Evolutionary conservation across 805 yeast species (phyloP).

Genomic region (Torulaspora microellipsoides): DNA sequence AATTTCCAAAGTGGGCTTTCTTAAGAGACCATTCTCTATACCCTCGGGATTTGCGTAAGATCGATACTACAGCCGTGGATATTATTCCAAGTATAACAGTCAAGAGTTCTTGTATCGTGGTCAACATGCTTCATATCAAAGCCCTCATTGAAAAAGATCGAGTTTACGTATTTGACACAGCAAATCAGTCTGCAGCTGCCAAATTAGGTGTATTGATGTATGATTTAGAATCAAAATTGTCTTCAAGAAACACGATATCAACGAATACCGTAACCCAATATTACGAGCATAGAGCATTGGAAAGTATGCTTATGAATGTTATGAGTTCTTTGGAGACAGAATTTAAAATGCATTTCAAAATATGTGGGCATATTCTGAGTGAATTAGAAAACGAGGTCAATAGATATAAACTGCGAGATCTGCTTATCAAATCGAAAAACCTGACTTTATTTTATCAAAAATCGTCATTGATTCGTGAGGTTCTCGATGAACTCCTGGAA

Average conservation of each 20-base stretch:
- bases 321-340: slow-evolving; percentile 77
- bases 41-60: slow-evolving; percentile 83
- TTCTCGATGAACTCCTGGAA: slow-evolving; percentile 77
- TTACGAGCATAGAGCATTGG: slow-evolving; percentile 80
- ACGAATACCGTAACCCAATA: slow-evolving; percentile 38
- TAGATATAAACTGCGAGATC: slow-evolving; percentile 65
- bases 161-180: slow-evolving; percentile 77
- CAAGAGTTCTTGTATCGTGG: slow-evolving; percentile 67
- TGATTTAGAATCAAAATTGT: slow-evolving; percentile 72
- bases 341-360: slow-evolving; percentile 50
- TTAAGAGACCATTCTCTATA: slow-evolving; percentile 68
- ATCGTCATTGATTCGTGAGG: slow-evolving; percentile 68
- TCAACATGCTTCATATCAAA: slow-evolving; percentile 81
- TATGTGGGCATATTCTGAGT: slow-evolving; percentile 59
- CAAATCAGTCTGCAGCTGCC: slow-evolving; percentile 51
- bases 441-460: slow-evolving; percentile 72
- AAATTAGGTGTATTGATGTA: slow-evolving; percentile 74
- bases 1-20: slow-evolving; percentile 73
- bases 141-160: slow-evolving; percentile 79
- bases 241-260: slow-evolving; percentile 24
- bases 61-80: slow-evolving; percentile 68
- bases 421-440: slow-evolving; percentile 67
- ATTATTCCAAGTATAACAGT: slow-evolving; percentile 88
- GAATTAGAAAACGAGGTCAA: slow-evolving; percentile 78
- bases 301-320: slow-evolving; percentile 75